Base-by-base conservation (phyloP, 2,329 filamentous ascomycete species). In the Rhinocladiella mackenziei region DNA sequence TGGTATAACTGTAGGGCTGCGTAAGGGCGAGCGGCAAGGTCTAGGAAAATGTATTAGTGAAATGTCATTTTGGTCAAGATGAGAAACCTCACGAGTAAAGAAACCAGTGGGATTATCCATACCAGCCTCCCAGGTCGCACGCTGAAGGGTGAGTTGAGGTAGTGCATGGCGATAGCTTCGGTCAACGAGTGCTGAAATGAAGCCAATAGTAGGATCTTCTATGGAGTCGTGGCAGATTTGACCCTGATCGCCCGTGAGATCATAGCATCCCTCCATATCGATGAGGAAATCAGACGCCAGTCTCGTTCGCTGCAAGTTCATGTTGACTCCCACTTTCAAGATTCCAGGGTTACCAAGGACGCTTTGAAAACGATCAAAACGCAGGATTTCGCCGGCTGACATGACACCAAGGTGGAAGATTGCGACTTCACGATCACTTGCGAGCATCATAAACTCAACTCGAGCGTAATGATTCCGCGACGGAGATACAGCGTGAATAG, bases 321-420 rank as follows among this genome's bases (percentile, higher is more conserved):
- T 28, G 32, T 47, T 45, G 19, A 44, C 39, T 13, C 48, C 48
- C 5, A 50, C 48, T 25, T 50, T 50, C 30, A 50, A 22, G 8
- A 50, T 50, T 6, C 30, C 23, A 25, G 39, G 35, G 22, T 50
- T 34, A 30, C 29, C 30, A n/a, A 50, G 32, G 8, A 39, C 37
- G 4, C 35, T 28, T 17, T n/a, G 9, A 18, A 50, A 43, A 13
- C 25, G 11, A 7, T 38, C 40, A 13, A 18, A 17, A 17, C 13
- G 28, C 15, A 41, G 15, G 13, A 50, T 14, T 8, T 13, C 7
- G 9, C 15, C 18, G 14, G 30, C 23, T 8, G n/a, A 39, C 43
- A 50, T 39, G 13, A 25, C 9, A 8, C 30, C 48, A 18, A 47
- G 15, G 10, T 39, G 23, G 22, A 46, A 33, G 9, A 50, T 43